Evolutionary conservation across 495 filamentous ascomycete genomes (phyloP).

Genomic region (Ramalina peruviana): DNA sequence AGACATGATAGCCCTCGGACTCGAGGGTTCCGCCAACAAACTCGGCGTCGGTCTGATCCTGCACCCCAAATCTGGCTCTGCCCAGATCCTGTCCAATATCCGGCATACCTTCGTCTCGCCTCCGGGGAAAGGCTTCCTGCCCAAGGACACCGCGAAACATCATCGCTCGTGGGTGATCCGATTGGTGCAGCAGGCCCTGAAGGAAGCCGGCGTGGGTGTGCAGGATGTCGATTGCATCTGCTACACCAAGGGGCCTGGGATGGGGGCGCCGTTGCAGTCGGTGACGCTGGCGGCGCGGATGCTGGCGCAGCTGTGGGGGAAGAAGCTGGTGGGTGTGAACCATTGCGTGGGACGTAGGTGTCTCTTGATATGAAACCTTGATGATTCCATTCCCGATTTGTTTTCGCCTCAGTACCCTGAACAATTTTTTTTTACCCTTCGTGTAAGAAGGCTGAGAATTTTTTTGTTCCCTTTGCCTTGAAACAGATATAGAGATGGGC

Average conservation of each 20-base stretch:
- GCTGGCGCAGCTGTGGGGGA: slow-evolving; percentile 73
- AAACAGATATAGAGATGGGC: slow-evolving; percentile 85
- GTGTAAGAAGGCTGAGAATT: too few relatives aligned
- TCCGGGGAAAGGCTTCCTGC: slow-evolving; percentile 86
- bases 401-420: too few relatives aligned
- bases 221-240: slow-evolving; percentile 77
- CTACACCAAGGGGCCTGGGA: slow-evolving; percentile 90
- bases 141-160: slow-evolving; percentile 88
- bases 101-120: slow-evolving; percentile 87
- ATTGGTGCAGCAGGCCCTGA: slow-evolving; percentile 62
- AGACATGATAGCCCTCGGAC: slow-evolving; percentile 72
- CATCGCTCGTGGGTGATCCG: slow-evolving; percentile 76
- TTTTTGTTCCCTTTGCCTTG: background rate
- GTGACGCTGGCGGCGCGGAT: slow-evolving; percentile 78
- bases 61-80: slow-evolving; percentile 62
- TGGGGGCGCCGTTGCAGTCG: slow-evolving; percentile 88
- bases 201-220: slow-evolving; percentile 45
- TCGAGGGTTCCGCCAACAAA: slow-evolving; percentile 97
- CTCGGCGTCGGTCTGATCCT: slow-evolving; percentile 85
- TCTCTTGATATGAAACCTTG: background rate
- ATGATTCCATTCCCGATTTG: too few relatives aligned
- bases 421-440: too few relatives aligned
- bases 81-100: slow-evolving; percentile 80
- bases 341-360: slow-evolving; percentile 83
- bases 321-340: slow-evolving; percentile 80